These are phyloP conservation scores for Silene noctiflora DNA, from an alignment of 179 eudicot species.

Conservation along the genomic window DNA sequence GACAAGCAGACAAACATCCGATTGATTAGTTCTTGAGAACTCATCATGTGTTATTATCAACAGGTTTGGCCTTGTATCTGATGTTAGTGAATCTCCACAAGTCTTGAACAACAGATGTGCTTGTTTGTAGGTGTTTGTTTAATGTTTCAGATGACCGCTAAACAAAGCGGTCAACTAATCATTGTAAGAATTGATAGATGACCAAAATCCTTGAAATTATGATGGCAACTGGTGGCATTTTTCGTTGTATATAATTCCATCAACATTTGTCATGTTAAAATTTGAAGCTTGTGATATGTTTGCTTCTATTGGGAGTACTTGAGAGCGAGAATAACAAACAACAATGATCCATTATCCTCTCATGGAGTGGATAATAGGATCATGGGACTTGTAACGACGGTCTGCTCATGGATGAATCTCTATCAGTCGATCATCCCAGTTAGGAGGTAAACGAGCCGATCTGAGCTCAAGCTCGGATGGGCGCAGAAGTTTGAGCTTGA, in stretches of 20 bases:
- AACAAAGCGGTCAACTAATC: neutral
- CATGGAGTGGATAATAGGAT: no score
- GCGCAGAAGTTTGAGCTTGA: no score
- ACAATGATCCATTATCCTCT: no score
- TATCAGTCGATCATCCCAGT: no score
- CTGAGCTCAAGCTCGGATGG: no score
- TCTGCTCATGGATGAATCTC: no score
- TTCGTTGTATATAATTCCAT: neutral
- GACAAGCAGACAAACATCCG: conserved; percentile 91
- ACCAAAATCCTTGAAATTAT: neutral
- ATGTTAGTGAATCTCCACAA: neutral
- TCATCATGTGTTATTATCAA: neutral
- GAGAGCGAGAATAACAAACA: no score
- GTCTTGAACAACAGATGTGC: neutral
- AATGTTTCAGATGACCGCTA: neutral
- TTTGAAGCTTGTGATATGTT: no score
- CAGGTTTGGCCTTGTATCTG: neutral
- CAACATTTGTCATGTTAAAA: neutral
- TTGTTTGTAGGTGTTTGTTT: neutral
- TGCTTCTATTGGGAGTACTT: no score
- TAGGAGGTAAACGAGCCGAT: no score
- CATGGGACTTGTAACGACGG: no score
- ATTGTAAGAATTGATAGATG: neutral
- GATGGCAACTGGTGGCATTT: neutral
- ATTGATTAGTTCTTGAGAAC: conserved; percentile 49